Evolutionary conservation across 2,329 filamentous ascomycete genomes (phyloP).

Genomic region (Neonectria sp.): DNA sequence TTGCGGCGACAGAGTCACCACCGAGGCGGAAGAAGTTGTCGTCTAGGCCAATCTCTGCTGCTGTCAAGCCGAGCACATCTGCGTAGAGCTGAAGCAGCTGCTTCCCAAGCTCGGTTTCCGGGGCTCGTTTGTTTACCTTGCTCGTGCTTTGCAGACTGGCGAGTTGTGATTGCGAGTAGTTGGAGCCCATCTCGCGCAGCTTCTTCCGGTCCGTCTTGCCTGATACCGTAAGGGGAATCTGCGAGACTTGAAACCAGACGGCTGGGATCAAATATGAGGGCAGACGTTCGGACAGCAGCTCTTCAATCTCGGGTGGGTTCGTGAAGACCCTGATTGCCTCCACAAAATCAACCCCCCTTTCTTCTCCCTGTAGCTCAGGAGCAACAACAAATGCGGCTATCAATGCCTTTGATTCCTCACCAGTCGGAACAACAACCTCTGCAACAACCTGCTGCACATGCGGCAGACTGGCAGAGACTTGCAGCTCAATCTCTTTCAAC

Average conservation of each 20-base stretch:
- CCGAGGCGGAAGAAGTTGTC: constrained; percentile 21
- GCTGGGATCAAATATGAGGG: constrained; percentile 23
- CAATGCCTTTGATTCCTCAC: background rate
- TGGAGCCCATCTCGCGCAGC: constrained; percentile 11
- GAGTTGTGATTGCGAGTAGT: background rate
- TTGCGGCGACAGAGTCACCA: constrained; percentile 28
- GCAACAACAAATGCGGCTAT: constrained; percentile 13
- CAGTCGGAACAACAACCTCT: constrained; percentile 15
- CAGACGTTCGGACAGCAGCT: constrained; percentile 1
- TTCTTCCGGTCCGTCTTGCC: constrained; percentile 24
- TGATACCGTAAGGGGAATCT: constrained; percentile 12
- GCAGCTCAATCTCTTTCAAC: constrained; percentile 41
- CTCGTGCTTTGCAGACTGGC: background rate
- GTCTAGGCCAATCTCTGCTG: constrained; percentile 18
- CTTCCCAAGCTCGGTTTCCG: constrained; percentile 1
- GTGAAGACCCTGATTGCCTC: background rate
- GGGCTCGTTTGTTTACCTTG: constrained; percentile 9
- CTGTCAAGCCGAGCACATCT: constrained; percentile 11
- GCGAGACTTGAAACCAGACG: background rate
- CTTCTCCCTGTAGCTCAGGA: background rate
- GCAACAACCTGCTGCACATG: constrained; percentile 16
- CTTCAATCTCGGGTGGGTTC: constrained; percentile 2
- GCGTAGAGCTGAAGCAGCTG: constrained; percentile 14
- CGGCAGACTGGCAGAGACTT: constrained; percentile 14
- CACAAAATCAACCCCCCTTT: background rate